These are phyloP conservation scores for Botrytis aclada DNA, from an alignment of 2,329 filamentous ascomycete genomes.

Conservation along the genomic window DNA sequence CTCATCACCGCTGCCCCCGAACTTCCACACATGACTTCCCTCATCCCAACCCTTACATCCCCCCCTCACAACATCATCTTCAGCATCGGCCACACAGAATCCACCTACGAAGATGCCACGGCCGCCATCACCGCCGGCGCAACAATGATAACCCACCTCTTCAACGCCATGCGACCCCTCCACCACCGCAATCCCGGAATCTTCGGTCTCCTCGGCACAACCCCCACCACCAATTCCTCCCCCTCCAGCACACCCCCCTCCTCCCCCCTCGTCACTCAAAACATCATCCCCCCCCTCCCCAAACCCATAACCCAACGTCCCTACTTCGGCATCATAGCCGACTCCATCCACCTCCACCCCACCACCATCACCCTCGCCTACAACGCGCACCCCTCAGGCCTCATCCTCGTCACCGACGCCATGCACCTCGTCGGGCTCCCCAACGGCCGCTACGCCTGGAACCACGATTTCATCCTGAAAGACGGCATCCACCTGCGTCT, in stretches of 20 bases:
- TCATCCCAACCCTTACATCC: constrained; percentile 64
- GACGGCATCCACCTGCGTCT: constrained; percentile 69
- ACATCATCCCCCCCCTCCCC: not conserved
- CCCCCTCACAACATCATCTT: constrained; percentile 62
- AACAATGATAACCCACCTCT: constrained; percentile 88
- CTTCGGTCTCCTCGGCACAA: constrained; percentile 77
- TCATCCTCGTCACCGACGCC: constrained; percentile 88
- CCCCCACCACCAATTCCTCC: constrained; percentile 41
- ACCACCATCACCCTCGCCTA: constrained; percentile 87
- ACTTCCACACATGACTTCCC: constrained; percentile 62
- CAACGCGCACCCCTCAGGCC: constrained; percentile 77
- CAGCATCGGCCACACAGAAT: constrained; percentile 83
- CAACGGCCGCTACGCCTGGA: constrained; percentile 79
- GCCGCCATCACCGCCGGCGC: constrained; percentile 70
- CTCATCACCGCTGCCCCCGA: constrained; percentile 89
- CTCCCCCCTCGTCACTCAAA: constrained; percentile 44
- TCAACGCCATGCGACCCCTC: constrained; percentile 89
- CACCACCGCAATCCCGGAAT: constrained; percentile 90
- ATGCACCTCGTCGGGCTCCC: constrained; percentile 84
- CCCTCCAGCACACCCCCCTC: not conserved
- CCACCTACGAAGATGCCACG: constrained; percentile 78
- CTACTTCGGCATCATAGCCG: constrained; percentile 85
- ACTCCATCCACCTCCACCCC: constrained; percentile 86
- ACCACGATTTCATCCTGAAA: constrained; percentile 66
- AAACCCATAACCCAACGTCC: constrained; percentile 47